Evolutionary conservation across 1,284 basidiomycete species (phyloP), one percentile per base, ranked within the genome.

Genomic region (Gomphus sp.): DNA sequence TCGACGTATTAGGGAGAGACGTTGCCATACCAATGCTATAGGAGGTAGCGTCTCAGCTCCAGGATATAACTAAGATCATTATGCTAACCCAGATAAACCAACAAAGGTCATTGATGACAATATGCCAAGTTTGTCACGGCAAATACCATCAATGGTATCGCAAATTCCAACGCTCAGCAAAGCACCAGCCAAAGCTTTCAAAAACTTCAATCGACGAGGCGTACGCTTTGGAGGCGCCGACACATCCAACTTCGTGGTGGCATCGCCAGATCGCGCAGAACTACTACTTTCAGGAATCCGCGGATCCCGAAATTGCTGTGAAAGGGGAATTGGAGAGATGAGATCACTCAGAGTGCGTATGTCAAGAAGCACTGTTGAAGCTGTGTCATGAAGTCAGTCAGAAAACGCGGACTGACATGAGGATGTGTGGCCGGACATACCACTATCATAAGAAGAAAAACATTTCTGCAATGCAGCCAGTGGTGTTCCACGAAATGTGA

Each of bases 51-150:
- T 43, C 16, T 43, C n/a, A 43, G 41, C 41, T 3, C 7, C 41
- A 7, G n/a, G 14, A 43, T 43, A 43, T 43, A n/a, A n/a, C 16
- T 5, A 48, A 48, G 9, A 48, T 48, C 28, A 2, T 4, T 49
- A 16, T 28, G 60, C 75, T 64, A 62, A 87, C 84, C 78, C 78
- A 16, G 72, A 65, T 48, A 80, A 70, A 4, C 87, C 87, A 6
- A 80, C 66, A 0, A 70, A 68, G 9, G 73, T 73, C 6, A 66
- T 68, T 12, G 72, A 73, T 22, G 61, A 63, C 3, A 64, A 59
- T 6, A 80, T 68, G 0, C 73, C 76, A 12, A 85, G 71, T 60
- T 77, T 82, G 36, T 72, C 67, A 56, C 69, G 71, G 64, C 88
- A 89, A 22, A 88, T 77, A 31, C 55, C 55, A 54, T 65, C 64